Evolutionary conservation across 179 eudicot genomes (phyloP).

Genomic region (Silene noctiflora): DNA sequence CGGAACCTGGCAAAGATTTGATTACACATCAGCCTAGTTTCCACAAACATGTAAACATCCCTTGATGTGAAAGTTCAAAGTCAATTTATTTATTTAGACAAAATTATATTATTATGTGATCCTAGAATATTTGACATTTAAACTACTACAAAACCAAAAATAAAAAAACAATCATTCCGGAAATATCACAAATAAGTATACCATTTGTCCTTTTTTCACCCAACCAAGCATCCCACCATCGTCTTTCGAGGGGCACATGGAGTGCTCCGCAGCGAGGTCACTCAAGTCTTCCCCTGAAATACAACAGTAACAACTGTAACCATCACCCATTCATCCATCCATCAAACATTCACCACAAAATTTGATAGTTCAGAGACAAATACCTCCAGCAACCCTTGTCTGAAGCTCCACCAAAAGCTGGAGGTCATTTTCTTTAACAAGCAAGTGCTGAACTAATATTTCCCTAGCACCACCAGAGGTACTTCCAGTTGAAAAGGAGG

Average conservation of each 20-base stretch:
- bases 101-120: neutral
- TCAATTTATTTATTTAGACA: neutral
- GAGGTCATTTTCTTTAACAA: constrained; percentile 76
- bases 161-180: neutral
- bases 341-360: neutral
- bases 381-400: constrained; percentile 73
- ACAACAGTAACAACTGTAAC: neutral
- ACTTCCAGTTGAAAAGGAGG: constrained; percentile 55
- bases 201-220: constrained; percentile 98
- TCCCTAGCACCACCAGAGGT: constrained; percentile 63
- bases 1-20: constrained; percentile 54
- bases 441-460: constrained; percentile 92
- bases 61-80: neutral
- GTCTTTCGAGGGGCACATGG: constrained; percentile 85
- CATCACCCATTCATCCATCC: constrained; percentile 4
- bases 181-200: constrained; percentile 35
- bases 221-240: constrained; percentile 99
- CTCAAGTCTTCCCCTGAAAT: constrained; percentile 81
- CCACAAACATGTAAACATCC: constrained; percentile 1
- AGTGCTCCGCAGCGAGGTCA: constrained; percentile 85
- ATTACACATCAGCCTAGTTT: constrained; percentile 2
- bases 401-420: constrained; percentile 73
- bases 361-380: constrained; percentile 12
- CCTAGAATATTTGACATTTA: neutral
- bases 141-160: neutral